Conservation (phyloP, 495 filamentous ascomycete genomes). For the Astrocystis sublimbata region DNA sequence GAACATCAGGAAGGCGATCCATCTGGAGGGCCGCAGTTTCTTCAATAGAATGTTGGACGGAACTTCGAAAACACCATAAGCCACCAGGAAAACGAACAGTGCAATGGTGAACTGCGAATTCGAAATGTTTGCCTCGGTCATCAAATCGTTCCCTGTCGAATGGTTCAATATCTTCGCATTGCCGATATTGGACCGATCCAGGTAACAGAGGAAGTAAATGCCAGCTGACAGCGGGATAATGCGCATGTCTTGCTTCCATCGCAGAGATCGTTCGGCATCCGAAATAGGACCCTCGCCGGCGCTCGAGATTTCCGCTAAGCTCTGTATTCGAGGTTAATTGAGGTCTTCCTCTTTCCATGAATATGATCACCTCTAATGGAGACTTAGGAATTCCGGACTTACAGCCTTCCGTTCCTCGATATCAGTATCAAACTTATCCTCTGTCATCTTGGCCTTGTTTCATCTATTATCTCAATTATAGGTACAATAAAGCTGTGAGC, state of each 20-base stretch:
- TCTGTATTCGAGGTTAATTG: constrained; percentile 1
- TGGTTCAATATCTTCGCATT: constrained; percentile 43
- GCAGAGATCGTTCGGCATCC: constrained; percentile 39
- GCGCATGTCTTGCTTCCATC: constrained; percentile 62
- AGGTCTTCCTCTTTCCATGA: not conserved
- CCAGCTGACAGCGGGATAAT: constrained; percentile 54
- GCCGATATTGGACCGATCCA: constrained; percentile 46
- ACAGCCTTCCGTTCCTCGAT: constrained; percentile 5
- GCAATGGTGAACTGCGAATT: constrained; percentile 67
- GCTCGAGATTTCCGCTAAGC: not conserved
- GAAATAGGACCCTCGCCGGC: constrained; percentile 20
- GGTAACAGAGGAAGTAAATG: constrained; percentile 58
- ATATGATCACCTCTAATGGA: not conserved
- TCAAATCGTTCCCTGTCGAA: constrained; percentile 57
- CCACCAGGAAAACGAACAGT: constrained; percentile 57
- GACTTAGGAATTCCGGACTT: not conserved
- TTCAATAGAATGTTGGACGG: constrained; percentile 80
- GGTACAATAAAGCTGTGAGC: not conserved
- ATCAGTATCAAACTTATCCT: constrained; percentile 8
- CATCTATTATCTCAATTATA: not conserved
- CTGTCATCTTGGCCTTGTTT: not conserved
- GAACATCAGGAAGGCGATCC: constrained; percentile 62
- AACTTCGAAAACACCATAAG: constrained; percentile 43
- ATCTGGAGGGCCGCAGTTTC: constrained; percentile 50
- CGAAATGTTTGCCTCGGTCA: constrained; percentile 60